Base-by-base conservation (phyloP, 1,139 yeast genomes). In the Lodderomyces orthopsilosis region DNA sequence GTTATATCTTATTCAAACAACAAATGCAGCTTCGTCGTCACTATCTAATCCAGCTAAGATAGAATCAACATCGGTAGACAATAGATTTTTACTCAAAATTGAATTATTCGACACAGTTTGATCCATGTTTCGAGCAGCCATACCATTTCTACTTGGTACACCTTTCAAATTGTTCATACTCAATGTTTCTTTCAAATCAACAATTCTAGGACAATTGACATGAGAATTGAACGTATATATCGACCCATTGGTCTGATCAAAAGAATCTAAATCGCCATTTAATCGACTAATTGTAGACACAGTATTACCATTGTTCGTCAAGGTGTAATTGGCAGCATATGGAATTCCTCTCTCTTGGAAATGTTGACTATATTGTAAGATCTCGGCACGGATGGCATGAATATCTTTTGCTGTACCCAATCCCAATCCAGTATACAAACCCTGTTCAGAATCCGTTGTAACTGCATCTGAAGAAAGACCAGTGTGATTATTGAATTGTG, bases 171-270 rank as follows among this genome's bases (percentile, higher is more conserved):
- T 37, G n/a, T 28, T 38, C 1, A 46, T 41, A 28, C 58, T 51
- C 48, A 72, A 57, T n/a, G 62, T 64, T 38, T 67, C 74, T 49
- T 72, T 69, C 48, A 76, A 62, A 46, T 76, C 79, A n/a, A 71
- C 58, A 2, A 75, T 77, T 49, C 68, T 66, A 8, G 79, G 78
- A 6, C 67, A 55, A 38, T 48, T 51, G 8, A 46, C 32, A 26
- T 37, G 37, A 12, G 46, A 46, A 22, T 52, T 55, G 12, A 46
- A 47, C 1, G 63, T 58, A 19, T 44, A 46, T n/a, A 61, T 46
- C 2, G 71, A 61, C 1, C 61, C 62, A 45, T 44, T 44, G 6
- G 48, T 41, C 23, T 36, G 21, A 17, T 38, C 42, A 26, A 18
- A 14, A 13, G 35, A 21, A 14, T 22, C 41, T 19, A 33, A 34